Evolutionary conservation across 768 basidiomycete genomes (phyloP).

Genomic region (Jaapia argillacea): DNA sequence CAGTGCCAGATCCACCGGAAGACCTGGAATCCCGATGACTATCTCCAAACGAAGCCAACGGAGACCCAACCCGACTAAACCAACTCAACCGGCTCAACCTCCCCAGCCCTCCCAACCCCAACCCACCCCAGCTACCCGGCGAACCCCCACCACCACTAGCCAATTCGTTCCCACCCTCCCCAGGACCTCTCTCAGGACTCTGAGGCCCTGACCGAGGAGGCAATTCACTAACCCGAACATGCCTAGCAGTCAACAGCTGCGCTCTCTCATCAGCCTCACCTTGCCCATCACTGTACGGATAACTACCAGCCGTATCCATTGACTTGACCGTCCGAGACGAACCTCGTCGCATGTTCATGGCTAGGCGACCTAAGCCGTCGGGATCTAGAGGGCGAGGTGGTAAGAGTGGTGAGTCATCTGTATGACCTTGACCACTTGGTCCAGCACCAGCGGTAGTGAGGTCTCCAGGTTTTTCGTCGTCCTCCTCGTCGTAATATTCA

Average conservation of each 20-base stretch:
- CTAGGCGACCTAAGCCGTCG: constrained; percentile 20
- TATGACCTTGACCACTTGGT: constrained; percentile 11
- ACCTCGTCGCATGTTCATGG: constrained; percentile 11
- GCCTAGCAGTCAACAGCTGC: constrained; percentile 40
- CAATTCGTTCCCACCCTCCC: constrained; percentile 19
- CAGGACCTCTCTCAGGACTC: constrained; percentile 6
- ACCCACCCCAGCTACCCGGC: constrained; percentile 24
- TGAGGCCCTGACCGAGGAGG: constrained; percentile 8
- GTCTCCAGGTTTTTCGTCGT: constrained; percentile 10
- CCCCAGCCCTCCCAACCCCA: constrained; percentile 40
- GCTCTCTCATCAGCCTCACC: constrained; percentile 13
- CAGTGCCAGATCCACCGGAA: no score
- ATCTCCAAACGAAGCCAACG: constrained; percentile 13
- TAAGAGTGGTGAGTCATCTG: constrained; percentile 23
- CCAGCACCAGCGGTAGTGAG: no score
- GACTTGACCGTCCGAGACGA: neutral
- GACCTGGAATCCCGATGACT: no score
- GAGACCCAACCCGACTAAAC: constrained; percentile 33
- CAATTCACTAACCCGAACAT: constrained; percentile 28
- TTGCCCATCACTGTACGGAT: neutral
- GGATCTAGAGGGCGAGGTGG: constrained; percentile 29
- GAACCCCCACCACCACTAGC: constrained; percentile 7
- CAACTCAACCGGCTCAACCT: constrained; percentile 45
- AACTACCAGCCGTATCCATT: neutral
- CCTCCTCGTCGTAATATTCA: no score